Evolutionary conservation across 2,329 filamentous ascomycete genomes (phyloP).

Genomic region (Diplodia seriata): DNA sequence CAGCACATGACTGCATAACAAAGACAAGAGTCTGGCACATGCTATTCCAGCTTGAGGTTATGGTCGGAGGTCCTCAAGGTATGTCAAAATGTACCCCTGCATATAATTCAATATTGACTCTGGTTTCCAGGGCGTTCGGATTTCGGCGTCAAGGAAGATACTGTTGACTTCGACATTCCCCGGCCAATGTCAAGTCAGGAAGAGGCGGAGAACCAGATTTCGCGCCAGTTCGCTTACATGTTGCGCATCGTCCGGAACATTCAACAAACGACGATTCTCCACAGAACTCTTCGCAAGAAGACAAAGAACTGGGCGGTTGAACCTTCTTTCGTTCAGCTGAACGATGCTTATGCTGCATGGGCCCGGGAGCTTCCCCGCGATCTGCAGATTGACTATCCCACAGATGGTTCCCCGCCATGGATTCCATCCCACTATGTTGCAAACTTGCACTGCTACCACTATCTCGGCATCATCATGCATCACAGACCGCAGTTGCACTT

Average conservation of each 20-base stretch:
- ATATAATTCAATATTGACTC: conserved; percentile 26
- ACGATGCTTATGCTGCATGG: conserved; percentile 78
- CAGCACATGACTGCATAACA: conserved; percentile 76
- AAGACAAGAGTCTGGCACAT: conserved; percentile 91
- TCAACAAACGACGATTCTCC: conserved; percentile 76
- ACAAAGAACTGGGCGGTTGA: conserved; percentile 87
- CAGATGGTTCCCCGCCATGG: conserved; percentile 82
- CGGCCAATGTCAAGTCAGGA: conserved; percentile 71
- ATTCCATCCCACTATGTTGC: conserved; percentile 86
- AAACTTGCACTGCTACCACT: conserved; percentile 88
- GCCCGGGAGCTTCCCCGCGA: conserved; percentile 78
- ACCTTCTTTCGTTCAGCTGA: conserved; percentile 80
- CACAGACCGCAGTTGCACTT: conserved; percentile 81
- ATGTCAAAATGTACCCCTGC: conserved; percentile 36
- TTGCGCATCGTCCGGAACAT: conserved; percentile 79
- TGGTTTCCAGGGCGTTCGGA: conserved; percentile 70
- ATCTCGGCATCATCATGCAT: conserved; percentile 83
- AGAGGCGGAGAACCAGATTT: conserved; percentile 76
- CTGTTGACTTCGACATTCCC: conserved; percentile 75
- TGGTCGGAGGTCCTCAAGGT: conserved; percentile 96
- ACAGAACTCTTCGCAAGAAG: conserved; percentile 74
- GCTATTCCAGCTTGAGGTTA: conserved; percentile 83
- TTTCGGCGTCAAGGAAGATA: conserved; percentile 74
- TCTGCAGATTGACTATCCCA: conserved; percentile 76
- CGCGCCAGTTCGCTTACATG: conserved; percentile 84